Conservation (phyloP, 2,329 filamentous ascomycete genomes). For the Fusarium praegraminearum region DNA sequence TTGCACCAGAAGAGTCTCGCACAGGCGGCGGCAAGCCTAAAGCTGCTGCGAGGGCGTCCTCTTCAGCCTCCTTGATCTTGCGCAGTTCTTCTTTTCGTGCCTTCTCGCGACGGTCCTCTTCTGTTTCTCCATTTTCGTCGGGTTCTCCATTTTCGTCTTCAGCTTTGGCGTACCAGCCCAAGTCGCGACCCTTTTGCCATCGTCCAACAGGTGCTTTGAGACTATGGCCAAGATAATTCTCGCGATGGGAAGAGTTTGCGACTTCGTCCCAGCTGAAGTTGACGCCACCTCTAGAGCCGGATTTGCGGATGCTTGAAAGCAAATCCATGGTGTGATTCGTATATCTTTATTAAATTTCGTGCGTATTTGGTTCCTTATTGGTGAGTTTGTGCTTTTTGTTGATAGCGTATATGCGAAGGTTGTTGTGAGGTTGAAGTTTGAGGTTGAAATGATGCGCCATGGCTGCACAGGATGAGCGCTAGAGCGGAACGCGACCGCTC, state of each 20-base stretch:
- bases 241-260: conserved; percentile 84
- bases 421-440: conserved; percentile 11
- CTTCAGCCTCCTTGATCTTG: conserved; percentile 88
- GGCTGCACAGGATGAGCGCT: conserved; percentile 19
- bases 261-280: conserved; percentile 99
- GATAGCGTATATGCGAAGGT: background rate
- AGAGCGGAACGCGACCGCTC: conserved; percentile 33
- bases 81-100: conserved; percentile 82
- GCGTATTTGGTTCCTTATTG: background rate
- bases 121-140: conserved; percentile 66
- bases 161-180: conserved; percentile 74
- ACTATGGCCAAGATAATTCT: conserved; percentile 90
- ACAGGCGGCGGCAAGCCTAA: conserved; percentile 80
- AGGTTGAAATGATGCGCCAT: conserved; percentile 22
- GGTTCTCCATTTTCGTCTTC: conserved; percentile 54
- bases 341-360: background rate
- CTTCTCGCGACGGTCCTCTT: conserved; percentile 68
- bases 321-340: conserved; percentile 78
- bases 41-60: conserved; percentile 87
- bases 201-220: conserved; percentile 92
- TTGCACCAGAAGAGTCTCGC: conserved; percentile 70
- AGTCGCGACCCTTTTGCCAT: conserved; percentile 83
- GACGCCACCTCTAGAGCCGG: conserved; percentile 89
- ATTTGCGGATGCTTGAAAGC: conserved; percentile 89
- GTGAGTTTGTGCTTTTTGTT: background rate